Evolutionary conservation across 1,139 yeast genomes (phyloP).

Genomic region (Candida sanyaensis): DNA sequence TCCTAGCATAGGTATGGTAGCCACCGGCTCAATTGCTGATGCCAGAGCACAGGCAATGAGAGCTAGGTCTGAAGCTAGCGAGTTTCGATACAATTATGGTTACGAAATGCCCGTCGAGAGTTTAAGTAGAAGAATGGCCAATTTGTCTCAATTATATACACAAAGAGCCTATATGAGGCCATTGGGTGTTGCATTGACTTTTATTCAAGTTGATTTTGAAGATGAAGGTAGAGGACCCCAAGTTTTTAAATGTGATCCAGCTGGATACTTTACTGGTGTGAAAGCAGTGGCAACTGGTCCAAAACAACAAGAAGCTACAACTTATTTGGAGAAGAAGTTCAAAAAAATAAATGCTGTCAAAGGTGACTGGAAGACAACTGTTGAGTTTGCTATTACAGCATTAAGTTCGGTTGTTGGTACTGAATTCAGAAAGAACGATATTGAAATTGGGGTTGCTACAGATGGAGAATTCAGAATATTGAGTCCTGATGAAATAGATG

Average conservation of each 20-base stretch:
- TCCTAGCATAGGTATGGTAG: slow-evolving; percentile 82
- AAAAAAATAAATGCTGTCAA: slow-evolving; percentile 72
- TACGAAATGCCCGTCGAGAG: slow-evolving; percentile 97
- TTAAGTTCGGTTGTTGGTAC: slow-evolving; percentile 86
- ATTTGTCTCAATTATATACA: slow-evolving; percentile 90
- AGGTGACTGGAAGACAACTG: slow-evolving; percentile 88
- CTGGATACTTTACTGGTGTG: slow-evolving; percentile 91
- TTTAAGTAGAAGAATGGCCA: slow-evolving; percentile 93
- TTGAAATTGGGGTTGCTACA: slow-evolving; percentile 90
- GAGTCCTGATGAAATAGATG: slow-evolving; percentile 87
- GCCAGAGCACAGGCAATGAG: slow-evolving; percentile 89
- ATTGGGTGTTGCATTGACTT: slow-evolving; percentile 87
- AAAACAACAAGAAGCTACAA: slow-evolving; percentile 93
- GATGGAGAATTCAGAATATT: slow-evolving; percentile 68
- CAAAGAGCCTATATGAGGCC: slow-evolving; percentile 99
- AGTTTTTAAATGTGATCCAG: slow-evolving; percentile 93
- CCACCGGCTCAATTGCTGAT: slow-evolving; percentile 96
- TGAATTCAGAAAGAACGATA: slow-evolving; percentile 89
- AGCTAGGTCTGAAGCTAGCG: slow-evolving; percentile 95
- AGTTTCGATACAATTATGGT: slow-evolving; percentile 90
- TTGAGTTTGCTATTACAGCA: slow-evolving; percentile 85
- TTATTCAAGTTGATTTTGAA: slow-evolving; percentile 64
- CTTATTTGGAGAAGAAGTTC: slow-evolving; percentile 87
- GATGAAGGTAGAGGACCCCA: slow-evolving; percentile 93
- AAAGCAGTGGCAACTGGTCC: slow-evolving; percentile 97